Evolutionary conservation across 2,329 filamentous ascomycete species (phyloP).

Genomic region (Samsoniella hepiali): DNA sequence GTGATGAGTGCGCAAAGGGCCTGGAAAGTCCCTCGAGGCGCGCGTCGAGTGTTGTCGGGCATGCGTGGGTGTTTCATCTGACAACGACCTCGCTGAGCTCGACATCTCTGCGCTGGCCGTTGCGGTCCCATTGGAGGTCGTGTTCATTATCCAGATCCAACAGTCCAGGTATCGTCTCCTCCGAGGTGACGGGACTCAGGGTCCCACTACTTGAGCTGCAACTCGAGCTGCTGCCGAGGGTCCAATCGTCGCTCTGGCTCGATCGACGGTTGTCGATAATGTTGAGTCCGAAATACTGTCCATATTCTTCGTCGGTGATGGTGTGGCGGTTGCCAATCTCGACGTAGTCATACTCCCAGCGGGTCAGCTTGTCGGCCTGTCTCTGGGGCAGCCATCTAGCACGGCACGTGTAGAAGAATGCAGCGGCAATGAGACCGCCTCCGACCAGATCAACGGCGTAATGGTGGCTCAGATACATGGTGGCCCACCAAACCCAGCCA

Average conservation of each 20-base stretch:
- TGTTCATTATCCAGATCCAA: conserved; percentile 36
- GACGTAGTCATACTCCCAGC: conserved; percentile 95
- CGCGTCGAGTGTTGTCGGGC: not conserved
- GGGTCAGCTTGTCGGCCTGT: conserved; percentile 79
- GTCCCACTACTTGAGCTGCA: conserved; percentile 47
- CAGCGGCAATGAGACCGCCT: conserved; percentile 73
- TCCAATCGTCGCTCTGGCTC: conserved; percentile 81
- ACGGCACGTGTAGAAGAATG: conserved; percentile 79
- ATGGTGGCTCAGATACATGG: conserved; percentile 97
- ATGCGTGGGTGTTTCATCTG: conserved; percentile 10
- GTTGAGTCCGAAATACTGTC: conserved; percentile 46
- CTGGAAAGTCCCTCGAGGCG: not conserved
- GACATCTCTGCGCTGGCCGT: conserved; percentile 37
- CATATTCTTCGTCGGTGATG: conserved; percentile 45
- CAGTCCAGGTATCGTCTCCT: conserved; percentile 38
- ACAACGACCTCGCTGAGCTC: conserved; percentile 47
- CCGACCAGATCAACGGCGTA: conserved; percentile 92
- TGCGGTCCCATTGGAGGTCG: conserved; percentile 39
- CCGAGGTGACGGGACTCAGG: conserved; percentile 48
- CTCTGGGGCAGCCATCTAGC: conserved; percentile 76
- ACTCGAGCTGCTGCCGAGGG: conserved; percentile 77
- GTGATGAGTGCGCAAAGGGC: not conserved
- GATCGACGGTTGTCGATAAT: conserved; percentile 41
- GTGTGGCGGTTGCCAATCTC: conserved; percentile 67
- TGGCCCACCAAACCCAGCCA: conserved; percentile 96